phyloP scores from a whole-genome alignment of 2,329 filamentous ascomycete species.

The Plectosphaerella cucumerina region DNA sequence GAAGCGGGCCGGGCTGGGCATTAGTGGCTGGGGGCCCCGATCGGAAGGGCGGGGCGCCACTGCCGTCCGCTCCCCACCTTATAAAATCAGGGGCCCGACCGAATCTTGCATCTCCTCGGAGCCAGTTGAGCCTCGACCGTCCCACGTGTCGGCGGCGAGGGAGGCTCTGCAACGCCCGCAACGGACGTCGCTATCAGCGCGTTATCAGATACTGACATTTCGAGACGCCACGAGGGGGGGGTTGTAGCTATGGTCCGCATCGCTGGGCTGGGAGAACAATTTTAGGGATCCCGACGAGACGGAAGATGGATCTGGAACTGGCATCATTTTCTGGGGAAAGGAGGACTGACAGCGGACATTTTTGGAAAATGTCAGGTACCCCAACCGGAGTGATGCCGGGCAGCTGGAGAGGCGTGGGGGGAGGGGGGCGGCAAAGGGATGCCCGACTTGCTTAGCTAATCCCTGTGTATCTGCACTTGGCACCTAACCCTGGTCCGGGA shows the following conservation, averaged over 20 bases:
- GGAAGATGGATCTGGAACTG: not conserved
- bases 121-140: constrained; percentile 2
- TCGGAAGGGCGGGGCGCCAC: not conserved
- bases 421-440: not conserved
- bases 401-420: not conserved
- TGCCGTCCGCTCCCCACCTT: not conserved
- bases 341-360: not conserved
- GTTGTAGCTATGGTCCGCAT: too few relatives aligned
- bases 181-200: not conserved
- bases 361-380: not conserved
- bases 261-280: too few relatives aligned
- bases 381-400: not conserved
- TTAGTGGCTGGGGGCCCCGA: not conserved
- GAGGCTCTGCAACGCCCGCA: constrained; percentile 1
- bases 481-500: not conserved
- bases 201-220: constrained; percentile 1
- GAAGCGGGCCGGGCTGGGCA: too few relatives aligned
- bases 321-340: not conserved
- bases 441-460: not conserved
- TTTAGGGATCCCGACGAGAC: too few relatives aligned
- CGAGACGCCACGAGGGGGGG: not conserved
- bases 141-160: constrained; percentile 3
- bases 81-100: not conserved
- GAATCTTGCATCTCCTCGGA: constrained; percentile 4
- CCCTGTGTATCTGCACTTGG: not conserved